Conservation (phyloP, 2,329 filamentous ascomycete genomes). For the Venturia asperata region DNA sequence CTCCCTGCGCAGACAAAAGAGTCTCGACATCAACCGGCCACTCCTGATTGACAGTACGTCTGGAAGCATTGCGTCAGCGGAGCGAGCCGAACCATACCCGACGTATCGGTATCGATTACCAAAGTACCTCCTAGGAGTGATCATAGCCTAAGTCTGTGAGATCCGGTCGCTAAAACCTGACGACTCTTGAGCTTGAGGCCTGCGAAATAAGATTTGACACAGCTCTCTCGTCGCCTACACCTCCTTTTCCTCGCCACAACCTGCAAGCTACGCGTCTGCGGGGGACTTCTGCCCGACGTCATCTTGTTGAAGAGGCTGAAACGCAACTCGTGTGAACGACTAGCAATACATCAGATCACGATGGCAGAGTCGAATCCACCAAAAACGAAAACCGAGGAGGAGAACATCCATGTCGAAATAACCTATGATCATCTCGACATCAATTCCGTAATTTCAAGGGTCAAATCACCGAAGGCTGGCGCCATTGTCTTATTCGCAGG, state of each 20-base stretch:
- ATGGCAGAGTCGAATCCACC: not conserved
- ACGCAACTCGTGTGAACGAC: not conserved
- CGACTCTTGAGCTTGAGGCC: not conserved
- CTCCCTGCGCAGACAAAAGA: too few relatives aligned
- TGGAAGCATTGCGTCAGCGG: not conserved
- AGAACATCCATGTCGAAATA: slow-evolving; percentile 59
- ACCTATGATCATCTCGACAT: slow-evolving; percentile 56
- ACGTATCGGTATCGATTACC: not conserved
- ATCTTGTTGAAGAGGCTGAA: not conserved
- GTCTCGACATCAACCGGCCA: too few relatives aligned
- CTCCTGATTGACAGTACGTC: not conserved
- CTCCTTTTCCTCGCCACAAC: not conserved
- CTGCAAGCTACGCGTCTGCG: not conserved
- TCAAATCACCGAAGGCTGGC: slow-evolving; percentile 66
- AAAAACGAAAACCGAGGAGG: slow-evolving; percentile 30
- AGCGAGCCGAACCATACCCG: not conserved
- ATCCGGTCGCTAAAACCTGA: not conserved
- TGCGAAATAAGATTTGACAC: not conserved
- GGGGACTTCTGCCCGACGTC: not conserved
- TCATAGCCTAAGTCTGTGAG: not conserved
- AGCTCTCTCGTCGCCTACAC: not conserved
- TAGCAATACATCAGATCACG: not conserved
- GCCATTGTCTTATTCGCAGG: slow-evolving; percentile 72
- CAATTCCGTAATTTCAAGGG: slow-evolving; percentile 53
- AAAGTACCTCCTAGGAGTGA: too few relatives aligned